A percentile compares a stretch with the other conserved stretches of the same genome.
Evolutionary conservation across 805 yeast genomes (phyloP).

Genomic region (Sugiyamaella lignohabitans): DNA sequence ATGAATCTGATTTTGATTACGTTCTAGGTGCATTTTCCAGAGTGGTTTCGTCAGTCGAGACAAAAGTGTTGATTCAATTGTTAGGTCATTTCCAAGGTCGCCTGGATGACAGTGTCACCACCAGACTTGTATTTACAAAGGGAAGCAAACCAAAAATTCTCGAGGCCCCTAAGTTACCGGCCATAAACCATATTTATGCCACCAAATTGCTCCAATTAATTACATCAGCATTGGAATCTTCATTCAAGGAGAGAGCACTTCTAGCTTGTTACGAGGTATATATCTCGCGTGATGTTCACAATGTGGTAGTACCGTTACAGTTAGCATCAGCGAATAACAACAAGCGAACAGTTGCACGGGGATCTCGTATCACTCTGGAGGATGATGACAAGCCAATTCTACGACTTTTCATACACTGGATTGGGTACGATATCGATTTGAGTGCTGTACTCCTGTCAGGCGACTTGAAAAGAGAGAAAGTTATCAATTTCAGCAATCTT

Average conservation of each 20-base stretch:
- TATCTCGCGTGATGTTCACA: not conserved
- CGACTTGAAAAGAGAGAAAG: not conserved
- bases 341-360: conserved; percentile 8
- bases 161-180: not conserved
- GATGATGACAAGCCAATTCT: conserved; percentile 3
- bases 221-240: not conserved
- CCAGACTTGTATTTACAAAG: conserved; percentile 1
- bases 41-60: not conserved
- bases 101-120: not conserved
- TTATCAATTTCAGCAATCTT: not conserved
- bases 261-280: not conserved
- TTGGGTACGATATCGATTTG: conserved; percentile 7
- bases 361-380: conserved; percentile 9
- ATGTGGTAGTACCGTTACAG: not conserved
- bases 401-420: conserved; percentile 10
- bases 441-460: not conserved
- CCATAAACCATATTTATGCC: not conserved
- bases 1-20: not conserved
- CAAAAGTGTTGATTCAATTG: conserved; percentile 8
- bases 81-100: conserved; percentile 10
- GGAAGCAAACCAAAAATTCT: conserved; percentile 1
- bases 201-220: no score
- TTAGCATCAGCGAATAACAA: not conserved
- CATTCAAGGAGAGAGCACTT: not conserved
- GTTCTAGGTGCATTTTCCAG: not conserved